phyloP scores from a whole-genome alignment of 306 rosid genomes.

The Vicia faba region DNA sequence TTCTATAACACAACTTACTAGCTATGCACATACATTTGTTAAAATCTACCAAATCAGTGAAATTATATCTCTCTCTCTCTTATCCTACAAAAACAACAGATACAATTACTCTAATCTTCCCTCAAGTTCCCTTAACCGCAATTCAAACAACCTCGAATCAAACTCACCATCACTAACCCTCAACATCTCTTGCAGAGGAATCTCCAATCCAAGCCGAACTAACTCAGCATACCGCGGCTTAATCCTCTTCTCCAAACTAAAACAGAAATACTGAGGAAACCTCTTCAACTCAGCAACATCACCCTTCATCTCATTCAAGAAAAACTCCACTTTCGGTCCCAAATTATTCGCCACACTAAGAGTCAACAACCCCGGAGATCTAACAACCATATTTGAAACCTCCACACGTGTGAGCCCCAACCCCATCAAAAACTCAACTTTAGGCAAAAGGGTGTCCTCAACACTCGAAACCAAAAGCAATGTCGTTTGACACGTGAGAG shows the following conservation, averaged over 20 bases:
- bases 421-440: constrained; percentile 44
- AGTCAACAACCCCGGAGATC: constrained; percentile 81
- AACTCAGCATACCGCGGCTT: constrained; percentile 58
- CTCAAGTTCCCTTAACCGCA: constrained; percentile 43
- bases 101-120: constrained; percentile 1
- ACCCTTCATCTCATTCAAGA: constrained; percentile 67
- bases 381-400: constrained; percentile 60
- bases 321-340: constrained; percentile 60
- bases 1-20: not conserved
- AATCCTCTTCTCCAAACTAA: constrained; percentile 79
- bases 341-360: constrained; percentile 54
- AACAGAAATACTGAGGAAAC: constrained; percentile 81
- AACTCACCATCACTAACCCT: constrained; percentile 70
- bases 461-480: constrained; percentile 48
- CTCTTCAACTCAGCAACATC: constrained; percentile 56
- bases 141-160: constrained; percentile 49
- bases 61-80: not conserved
- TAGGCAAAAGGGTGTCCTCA: constrained; percentile 41
- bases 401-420: constrained; percentile 50
- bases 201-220: constrained; percentile 46
- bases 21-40: not conserved
- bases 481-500: constrained; percentile 43
- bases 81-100: not conserved
- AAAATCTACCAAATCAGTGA: not conserved
- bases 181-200: constrained; percentile 65